A percentile compares a stretch with the other conserved stretches of the same genome.
Evolutionary conservation across 768 basidiomycete genomes (phyloP).

Genomic region (Mycena albidolilacea): DNA sequence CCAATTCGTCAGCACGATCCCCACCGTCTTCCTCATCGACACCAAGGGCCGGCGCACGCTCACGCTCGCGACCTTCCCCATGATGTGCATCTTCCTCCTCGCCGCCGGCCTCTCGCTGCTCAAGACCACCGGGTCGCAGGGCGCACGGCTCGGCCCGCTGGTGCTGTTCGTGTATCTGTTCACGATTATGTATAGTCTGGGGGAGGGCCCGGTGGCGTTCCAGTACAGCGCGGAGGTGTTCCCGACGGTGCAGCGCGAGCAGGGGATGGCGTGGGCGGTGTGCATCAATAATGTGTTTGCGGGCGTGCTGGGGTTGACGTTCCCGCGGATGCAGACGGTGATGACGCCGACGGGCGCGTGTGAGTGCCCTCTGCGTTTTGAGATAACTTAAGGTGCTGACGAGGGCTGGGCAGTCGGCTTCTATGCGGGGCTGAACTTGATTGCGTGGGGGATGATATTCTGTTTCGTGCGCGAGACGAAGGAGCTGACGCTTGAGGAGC

Average conservation of each 20-base stretch:
- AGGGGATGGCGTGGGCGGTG: constrained; percentile 50
- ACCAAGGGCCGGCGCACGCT: constrained; percentile 42
- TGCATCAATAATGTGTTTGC: constrained; percentile 40
- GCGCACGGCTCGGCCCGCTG: constrained; percentile 27
- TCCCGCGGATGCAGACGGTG: constrained; percentile 42
- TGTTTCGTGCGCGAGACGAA: constrained; percentile 74
- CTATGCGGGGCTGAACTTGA: constrained; percentile 66
- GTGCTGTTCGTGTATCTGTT: constrained; percentile 45
- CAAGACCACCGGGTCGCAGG: constrained; percentile 39
- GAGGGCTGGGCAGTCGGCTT: constrained; percentile 37
- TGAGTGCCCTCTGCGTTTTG: neutral
- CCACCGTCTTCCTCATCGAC: constrained; percentile 40
- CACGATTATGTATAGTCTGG: constrained; percentile 40
- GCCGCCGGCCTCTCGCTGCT: constrained; percentile 54
- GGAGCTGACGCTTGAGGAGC: constrained; percentile 39
- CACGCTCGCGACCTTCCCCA: constrained; percentile 54
- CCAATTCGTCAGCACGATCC: constrained; percentile 42
- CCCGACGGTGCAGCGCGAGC: constrained; percentile 39
- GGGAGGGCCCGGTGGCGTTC: constrained; percentile 56
- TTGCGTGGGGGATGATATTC: constrained; percentile 67
- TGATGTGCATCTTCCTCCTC: constrained; percentile 58
- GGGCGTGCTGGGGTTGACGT: constrained; percentile 47
- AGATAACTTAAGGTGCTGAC: neutral
- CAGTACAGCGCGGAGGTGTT: constrained; percentile 60
- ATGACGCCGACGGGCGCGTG: constrained; percentile 43